Percentiles rank a stretch among this genome's conserved stretches.
phyloP scores from a whole-genome alignment of 176 grass and related monocot species.

The Oropetium thomaeum region DNA sequence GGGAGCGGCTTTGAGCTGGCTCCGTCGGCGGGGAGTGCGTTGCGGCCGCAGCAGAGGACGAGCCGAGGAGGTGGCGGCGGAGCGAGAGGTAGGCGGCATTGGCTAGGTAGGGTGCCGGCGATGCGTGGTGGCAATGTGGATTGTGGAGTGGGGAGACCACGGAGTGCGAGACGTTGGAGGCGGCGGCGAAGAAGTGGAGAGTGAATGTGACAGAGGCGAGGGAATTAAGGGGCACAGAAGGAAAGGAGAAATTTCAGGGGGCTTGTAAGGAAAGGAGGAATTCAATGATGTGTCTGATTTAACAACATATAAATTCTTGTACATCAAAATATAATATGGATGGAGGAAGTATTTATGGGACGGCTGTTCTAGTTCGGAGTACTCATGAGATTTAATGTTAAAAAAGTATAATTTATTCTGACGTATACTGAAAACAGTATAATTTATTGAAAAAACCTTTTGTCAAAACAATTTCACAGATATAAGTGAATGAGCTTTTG shows the following conservation, averaged over 20 bases:
- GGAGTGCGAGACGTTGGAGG: constrained; percentile 13
- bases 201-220: background rate
- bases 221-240: constrained; percentile 2
- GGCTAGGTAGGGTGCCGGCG: constrained; percentile 21
- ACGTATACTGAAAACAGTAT: no score
- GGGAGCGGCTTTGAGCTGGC: background rate
- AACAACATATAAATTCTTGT: no score
- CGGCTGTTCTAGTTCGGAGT: no score
- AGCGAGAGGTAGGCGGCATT: constrained; percentile 35
- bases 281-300: background rate
- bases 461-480: no score
- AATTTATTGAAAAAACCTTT: no score
- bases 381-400: no score
- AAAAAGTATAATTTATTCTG: no score
- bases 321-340: no score
- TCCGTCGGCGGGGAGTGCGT: constrained; percentile 7
- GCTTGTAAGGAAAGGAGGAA: constrained; percentile 6
- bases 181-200: background rate
- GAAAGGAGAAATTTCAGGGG: constrained; percentile 7
- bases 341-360: no score
- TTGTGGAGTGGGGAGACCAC: background rate
- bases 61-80: background rate
- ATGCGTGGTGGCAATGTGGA: background rate
- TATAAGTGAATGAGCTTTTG: no score
- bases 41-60: background rate